Conservation (phyloP, 1,139 yeast genomes). For the Nakaseomyces glabratus region DNA sequence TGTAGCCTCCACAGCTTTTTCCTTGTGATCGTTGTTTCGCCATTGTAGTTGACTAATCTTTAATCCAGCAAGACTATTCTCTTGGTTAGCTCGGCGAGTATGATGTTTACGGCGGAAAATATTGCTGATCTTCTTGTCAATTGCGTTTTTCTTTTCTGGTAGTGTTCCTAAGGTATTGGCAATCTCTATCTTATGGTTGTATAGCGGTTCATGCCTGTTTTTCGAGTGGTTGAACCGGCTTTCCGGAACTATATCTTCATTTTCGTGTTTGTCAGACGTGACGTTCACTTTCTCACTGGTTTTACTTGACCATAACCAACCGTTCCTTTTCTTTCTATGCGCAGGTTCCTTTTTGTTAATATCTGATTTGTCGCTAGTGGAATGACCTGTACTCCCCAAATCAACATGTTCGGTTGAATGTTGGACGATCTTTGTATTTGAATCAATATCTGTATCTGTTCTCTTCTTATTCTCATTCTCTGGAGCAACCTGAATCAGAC, state of each 20-base stretch:
- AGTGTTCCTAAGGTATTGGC: too few relatives aligned
- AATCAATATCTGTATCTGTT: neutral
- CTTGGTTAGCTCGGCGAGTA: too few relatives aligned
- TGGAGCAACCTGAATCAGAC: neutral
- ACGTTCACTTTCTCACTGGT: conserved; percentile 2
- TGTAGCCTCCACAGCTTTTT: too few relatives aligned
- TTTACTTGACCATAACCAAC: conserved; percentile 16
- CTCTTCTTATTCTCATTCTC: neutral
- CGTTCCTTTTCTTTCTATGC: conserved; percentile 7
- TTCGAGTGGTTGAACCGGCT: neutral
- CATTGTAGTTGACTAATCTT: too few relatives aligned
- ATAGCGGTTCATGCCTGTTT: conserved; percentile 1
- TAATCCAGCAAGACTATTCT: too few relatives aligned
- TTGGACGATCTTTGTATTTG: neutral
- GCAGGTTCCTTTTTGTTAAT: neutral
- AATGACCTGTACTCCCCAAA: too few relatives aligned
- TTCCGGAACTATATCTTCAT: neutral
- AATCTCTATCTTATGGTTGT: too few relatives aligned
- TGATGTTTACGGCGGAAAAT: conserved; percentile 7
- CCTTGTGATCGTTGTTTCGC: too few relatives aligned
- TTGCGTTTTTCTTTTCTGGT: conserved; percentile 5
- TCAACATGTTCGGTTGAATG: neutral
- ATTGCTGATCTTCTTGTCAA: conserved; percentile 7
- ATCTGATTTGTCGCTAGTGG: neutral
- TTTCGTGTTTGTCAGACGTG: conserved; percentile 15